Base-by-base conservation (phyloP, 495 filamentous ascomycete genomes). In the Aspergillus leporis region DNA sequence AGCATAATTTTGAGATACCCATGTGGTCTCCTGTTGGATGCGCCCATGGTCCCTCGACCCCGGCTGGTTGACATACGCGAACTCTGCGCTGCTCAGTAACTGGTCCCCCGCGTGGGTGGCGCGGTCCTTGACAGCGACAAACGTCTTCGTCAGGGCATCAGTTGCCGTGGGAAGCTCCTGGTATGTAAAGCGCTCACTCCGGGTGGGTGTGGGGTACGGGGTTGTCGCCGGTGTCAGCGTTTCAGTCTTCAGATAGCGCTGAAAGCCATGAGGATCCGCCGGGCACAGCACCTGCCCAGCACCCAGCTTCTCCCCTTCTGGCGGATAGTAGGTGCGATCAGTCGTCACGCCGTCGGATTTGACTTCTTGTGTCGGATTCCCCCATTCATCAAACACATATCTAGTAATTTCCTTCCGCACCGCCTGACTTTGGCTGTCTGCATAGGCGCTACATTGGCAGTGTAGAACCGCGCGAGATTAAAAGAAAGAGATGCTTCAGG, bases 261-360 rank as follows among this genome's bases (percentile, higher is more conserved):
- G 51, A 45, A 60, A 60, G 1, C 58, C 58, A 28, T 55, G 51
- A 5, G 58, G 58, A 30, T 60, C 58, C 0, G 40, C 43, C 14
- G 58, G 58, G n/a, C 58, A 60, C 1, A 14, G 23, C 13, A 16
- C 56, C 30, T 30, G 16, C 14, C 32, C 32, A 10, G 32, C 13
- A 1, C 32, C 32, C 9, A 10, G 8, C 32, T 36, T 36, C 10
- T 58, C 56, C 4, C 47, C 47, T 3, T 28, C 21, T 7, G 48
- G 1, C 13, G 47, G 14, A 43, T 51, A 58, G 19, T 58, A 58
- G n/a, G 13, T 30, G 6, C 56, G 58, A 10, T 22, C 21, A 16
- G 43, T 60, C 18, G n/a, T 40, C 9, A 55, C 12, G 9, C 58
- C 58, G 18, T 19, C 54, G 38, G 51, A 41, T 10, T 16, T 16